These are phyloP conservation scores for Juncus effusus DNA, from an alignment of 176 grass and related monocot species.

Conservation along the genomic window DNA sequence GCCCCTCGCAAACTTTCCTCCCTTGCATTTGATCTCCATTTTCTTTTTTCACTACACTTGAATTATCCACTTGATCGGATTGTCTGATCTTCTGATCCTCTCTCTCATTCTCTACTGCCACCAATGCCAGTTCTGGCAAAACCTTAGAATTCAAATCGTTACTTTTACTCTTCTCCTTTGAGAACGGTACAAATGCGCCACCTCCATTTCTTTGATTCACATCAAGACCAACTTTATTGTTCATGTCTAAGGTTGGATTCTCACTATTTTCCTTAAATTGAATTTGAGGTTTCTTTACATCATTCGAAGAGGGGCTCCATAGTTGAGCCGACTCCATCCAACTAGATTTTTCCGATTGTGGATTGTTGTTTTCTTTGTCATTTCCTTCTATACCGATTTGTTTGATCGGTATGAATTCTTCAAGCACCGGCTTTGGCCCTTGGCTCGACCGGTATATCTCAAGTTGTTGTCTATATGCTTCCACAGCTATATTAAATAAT, in stretches of 20 bases:
- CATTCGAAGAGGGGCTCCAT: constrained; percentile 53
- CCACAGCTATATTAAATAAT: constrained; percentile 49
- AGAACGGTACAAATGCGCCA: constrained; percentile 88
- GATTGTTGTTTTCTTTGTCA: constrained; percentile 33
- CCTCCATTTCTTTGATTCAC: constrained; percentile 49
- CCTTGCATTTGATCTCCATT: constrained; percentile 38
- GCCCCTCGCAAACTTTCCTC: constrained; percentile 32
- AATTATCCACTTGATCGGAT: constrained; percentile 31
- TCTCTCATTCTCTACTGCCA: constrained; percentile 49
- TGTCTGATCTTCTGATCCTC: constrained; percentile 31
- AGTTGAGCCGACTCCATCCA: constrained; percentile 99
- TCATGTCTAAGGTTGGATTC: constrained; percentile 54
- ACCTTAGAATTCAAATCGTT: constrained; percentile 23
- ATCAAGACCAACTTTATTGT: constrained; percentile 38
- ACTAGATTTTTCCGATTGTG: constrained; percentile 71
- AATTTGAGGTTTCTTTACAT: constrained; percentile 35
- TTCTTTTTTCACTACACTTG: constrained; percentile 32
- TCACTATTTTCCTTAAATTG: constrained; percentile 39
- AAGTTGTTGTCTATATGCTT: constrained; percentile 82
- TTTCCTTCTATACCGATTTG: constrained; percentile 49
- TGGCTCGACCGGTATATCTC: constrained; percentile 60
- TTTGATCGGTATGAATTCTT: constrained; percentile 93
- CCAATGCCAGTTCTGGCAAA: constrained; percentile 72
- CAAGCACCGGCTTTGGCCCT: constrained; percentile 57
- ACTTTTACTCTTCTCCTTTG: constrained; percentile 57